Evolutionary conservation across 495 filamentous ascomycete genomes (phyloP).

Genomic region (Penicillium ucsense): DNA sequence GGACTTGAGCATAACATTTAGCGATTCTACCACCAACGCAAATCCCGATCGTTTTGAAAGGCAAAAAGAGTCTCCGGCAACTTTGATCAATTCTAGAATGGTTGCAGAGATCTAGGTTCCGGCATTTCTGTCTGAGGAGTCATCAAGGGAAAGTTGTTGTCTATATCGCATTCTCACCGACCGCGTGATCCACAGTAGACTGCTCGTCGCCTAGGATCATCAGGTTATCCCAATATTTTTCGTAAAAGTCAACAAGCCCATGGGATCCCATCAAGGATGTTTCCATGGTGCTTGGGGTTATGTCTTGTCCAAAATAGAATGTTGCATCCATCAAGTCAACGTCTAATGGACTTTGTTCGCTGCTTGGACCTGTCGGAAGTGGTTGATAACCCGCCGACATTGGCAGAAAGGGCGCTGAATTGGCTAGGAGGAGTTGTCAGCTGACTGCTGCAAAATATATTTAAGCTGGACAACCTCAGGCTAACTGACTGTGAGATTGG

Average conservation of each 20-base stretch:
- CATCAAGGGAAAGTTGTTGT: neutral
- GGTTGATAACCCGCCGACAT: neutral
- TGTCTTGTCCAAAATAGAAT: constrained; percentile 4
- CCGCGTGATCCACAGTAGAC: neutral
- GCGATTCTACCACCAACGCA: too few relatives aligned
- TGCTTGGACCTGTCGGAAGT: neutral
- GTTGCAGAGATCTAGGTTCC: too few relatives aligned
- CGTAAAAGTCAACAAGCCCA: constrained; percentile 3
- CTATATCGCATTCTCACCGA: neutral
- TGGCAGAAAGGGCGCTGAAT: neutral
- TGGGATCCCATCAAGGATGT: neutral
- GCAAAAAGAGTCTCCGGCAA: too few relatives aligned
- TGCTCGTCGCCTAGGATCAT: constrained; percentile 4
- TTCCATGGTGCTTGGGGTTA: neutral
- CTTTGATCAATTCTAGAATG: too few relatives aligned
- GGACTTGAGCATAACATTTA: too few relatives aligned
- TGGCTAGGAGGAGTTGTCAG: neutral
- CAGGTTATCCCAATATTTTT: constrained; percentile 7
- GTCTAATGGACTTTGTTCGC: constrained; percentile 3
- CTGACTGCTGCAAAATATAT: too few relatives aligned
- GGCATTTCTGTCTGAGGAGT: too few relatives aligned
- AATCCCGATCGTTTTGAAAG: too few relatives aligned
- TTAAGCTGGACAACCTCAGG: neutral
- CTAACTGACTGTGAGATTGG: neutral
- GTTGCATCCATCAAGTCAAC: constrained; percentile 4